These are phyloP conservation scores for Aspergillus alliaceus DNA, from an alignment of 2,329 filamentous ascomycete genomes.

Conservation along the genomic window DNA sequence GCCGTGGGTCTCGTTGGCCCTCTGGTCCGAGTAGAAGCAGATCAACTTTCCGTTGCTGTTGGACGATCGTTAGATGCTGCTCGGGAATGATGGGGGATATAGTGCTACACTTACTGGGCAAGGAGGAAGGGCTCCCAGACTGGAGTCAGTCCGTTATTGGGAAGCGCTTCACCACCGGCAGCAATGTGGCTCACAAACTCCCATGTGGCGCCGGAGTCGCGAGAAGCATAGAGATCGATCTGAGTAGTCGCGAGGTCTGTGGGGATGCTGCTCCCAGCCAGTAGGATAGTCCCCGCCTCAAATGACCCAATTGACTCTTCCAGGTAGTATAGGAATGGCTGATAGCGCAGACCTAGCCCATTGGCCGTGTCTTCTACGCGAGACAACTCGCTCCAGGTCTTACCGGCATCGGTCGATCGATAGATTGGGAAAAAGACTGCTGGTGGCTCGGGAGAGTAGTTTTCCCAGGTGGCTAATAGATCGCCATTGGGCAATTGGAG, in stretches of 20 bases:
- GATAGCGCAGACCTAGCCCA: constrained; percentile 66
- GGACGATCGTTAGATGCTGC: background rate
- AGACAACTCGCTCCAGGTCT: constrained; percentile 64
- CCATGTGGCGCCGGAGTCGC: constrained; percentile 63
- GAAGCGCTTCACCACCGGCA: constrained; percentile 59
- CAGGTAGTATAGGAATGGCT: constrained; percentile 67
- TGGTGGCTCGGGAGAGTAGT: constrained; percentile 56
- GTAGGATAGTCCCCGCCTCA: constrained; percentile 62
- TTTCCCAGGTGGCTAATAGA: constrained; percentile 56
- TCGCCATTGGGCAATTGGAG: constrained; percentile 45
- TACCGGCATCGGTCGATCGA: constrained; percentile 54
- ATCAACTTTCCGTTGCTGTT: constrained; percentile 56
- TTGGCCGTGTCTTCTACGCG: constrained; percentile 64
- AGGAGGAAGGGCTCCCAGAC: constrained; percentile 73
- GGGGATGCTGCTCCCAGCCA: constrained; percentile 58
- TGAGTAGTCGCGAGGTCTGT: constrained; percentile 61
- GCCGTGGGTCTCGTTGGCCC: constrained; percentile 60
- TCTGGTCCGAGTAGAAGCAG: constrained; percentile 71
- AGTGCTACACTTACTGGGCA: constrained; percentile 41
- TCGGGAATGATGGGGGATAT: background rate
- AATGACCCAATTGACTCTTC: constrained; percentile 59
- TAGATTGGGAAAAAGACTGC: constrained; percentile 54
- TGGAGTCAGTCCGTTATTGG: constrained; percentile 65
- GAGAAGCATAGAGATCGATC: constrained; percentile 68
- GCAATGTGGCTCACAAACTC: constrained; percentile 67